These are phyloP conservation scores for Cryphonectria naterciae DNA, from an alignment of 2,329 filamentous ascomycete species.

Conservation along the genomic window DNA sequence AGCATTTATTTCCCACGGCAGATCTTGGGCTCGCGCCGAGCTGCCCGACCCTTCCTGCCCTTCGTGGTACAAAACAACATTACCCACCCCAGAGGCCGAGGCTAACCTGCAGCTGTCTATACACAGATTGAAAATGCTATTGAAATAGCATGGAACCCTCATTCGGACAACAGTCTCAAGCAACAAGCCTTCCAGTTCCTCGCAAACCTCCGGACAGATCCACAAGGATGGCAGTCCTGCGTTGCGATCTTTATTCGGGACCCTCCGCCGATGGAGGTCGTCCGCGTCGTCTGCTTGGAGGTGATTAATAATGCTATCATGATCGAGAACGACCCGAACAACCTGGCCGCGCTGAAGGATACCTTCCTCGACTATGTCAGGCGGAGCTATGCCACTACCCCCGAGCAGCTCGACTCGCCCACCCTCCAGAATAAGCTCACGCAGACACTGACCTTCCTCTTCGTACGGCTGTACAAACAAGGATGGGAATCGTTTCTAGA, in stretches of 20 bases:
- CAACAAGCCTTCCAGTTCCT: conserved; percentile 82
- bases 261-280: conserved; percentile 77
- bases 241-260: conserved; percentile 81
- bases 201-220: conserved; percentile 77
- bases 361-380: conserved; percentile 81
- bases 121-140: conserved; percentile 91
- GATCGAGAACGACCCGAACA: conserved; percentile 74
- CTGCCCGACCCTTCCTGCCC: conserved; percentile 12
- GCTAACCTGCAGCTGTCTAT: conserved; percentile 9
- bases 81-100: background rate
- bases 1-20: conserved; percentile 18
- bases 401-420: conserved; percentile 67
- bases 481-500: conserved; percentile 91
- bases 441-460: conserved; percentile 92
- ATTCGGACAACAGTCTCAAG: conserved; percentile 75
- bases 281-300: conserved; percentile 87
- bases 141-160: conserved; percentile 86
- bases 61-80: background rate
- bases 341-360: conserved; percentile 77
- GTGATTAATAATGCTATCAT: conserved; percentile 92
- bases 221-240: conserved; percentile 89
- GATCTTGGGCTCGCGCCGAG: conserved; percentile 15
- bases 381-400: conserved; percentile 69
- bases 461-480: conserved; percentile 81
- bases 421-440: conserved; percentile 95